These are phyloP conservation scores for Blastobotrys terrestris DNA, from an alignment of 805 yeast genomes.

Conservation along the genomic window DNA sequence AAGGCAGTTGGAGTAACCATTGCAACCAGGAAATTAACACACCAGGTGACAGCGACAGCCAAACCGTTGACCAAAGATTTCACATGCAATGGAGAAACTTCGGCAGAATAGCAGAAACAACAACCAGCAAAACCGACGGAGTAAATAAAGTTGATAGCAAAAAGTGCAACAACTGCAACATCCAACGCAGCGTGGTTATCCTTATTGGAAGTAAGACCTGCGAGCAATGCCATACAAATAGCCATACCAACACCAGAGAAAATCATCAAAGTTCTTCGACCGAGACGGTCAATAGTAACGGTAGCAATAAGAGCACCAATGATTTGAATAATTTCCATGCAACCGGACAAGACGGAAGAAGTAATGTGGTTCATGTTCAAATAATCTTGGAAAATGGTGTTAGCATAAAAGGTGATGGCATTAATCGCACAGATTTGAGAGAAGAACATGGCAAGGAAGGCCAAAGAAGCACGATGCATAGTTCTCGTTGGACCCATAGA, in stretches of 20 bases:
- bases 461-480: slow-evolving; percentile 3
- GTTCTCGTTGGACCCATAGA: slow-evolving; percentile 5
- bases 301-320: slow-evolving; percentile 8
- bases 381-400: slow-evolving; percentile 5
- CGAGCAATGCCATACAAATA: slow-evolving; percentile 23
- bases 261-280: slow-evolving; percentile 9
- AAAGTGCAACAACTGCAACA: slow-evolving; percentile 15
- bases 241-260: slow-evolving; percentile 51
- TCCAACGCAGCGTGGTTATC: slow-evolving; percentile 11
- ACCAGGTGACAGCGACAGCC: slow-evolving; percentile 48
- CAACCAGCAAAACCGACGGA: slow-evolving; percentile 14
- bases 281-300: slow-evolving; percentile 8
- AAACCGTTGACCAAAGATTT: slow-evolving; percentile 42
- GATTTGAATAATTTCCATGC: slow-evolving; percentile 17
- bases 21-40: slow-evolving; percentile 50
- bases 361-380: slow-evolving; percentile 10
- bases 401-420: slow-evolving; percentile 8
- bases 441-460: slow-evolving; percentile 10
- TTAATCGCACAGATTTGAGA: slow-evolving; percentile 7
- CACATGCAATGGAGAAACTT: slow-evolving; percentile 43
- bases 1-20: slow-evolving; percentile 48
- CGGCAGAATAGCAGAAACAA: slow-evolving; percentile 43
- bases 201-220: slow-evolving; percentile 13
- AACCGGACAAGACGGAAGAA: slow-evolving; percentile 33
- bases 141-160: slow-evolving; percentile 14